These are phyloP conservation scores for Brassica juncea DNA, from an alignment of 345 rosid species.

Conservation along the genomic window DNA sequence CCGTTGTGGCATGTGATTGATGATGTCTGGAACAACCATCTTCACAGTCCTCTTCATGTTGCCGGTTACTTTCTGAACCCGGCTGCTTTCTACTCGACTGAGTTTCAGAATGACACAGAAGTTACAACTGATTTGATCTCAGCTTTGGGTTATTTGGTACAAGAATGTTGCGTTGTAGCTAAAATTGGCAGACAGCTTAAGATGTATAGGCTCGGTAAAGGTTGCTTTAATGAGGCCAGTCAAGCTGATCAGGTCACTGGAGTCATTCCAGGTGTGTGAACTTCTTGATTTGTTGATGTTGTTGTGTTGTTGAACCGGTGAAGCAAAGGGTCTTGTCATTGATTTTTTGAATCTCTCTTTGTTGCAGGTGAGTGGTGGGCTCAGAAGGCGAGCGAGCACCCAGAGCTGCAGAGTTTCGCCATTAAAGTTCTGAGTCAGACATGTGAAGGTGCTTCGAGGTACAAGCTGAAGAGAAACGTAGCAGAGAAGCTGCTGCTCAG, in stretches of 20 bases:
- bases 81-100: slow-evolving; percentile 49
- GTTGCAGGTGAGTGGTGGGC: slow-evolving; percentile 63
- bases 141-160: slow-evolving; percentile 45
- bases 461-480: slow-evolving; percentile 48
- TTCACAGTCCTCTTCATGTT: slow-evolving; percentile 66
- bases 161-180: slow-evolving; percentile 33
- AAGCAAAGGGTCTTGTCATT: neutral
- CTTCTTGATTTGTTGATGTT: neutral
- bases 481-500: slow-evolving; percentile 48
- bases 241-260: slow-evolving; percentile 38
- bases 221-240: slow-evolving; percentile 50
- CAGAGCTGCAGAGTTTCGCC: slow-evolving; percentile 59
- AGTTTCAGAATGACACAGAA: slow-evolving; percentile 50
- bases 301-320: neutral
- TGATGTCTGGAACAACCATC: slow-evolving; percentile 55
- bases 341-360: neutral
- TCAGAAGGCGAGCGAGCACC: slow-evolving; percentile 45
- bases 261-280: slow-evolving; percentile 48
- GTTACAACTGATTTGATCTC: slow-evolving; percentile 48
- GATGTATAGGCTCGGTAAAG: slow-evolving; percentile 43
- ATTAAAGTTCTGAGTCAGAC: slow-evolving; percentile 56
- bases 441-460: slow-evolving; percentile 54
- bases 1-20: slow-evolving; percentile 61
- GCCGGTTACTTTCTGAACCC: slow-evolving; percentile 72
- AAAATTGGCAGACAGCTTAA: slow-evolving; percentile 47